Conservation (phyloP, 2,329 filamentous ascomycete genomes). For the Aphanocladium album region DNA sequence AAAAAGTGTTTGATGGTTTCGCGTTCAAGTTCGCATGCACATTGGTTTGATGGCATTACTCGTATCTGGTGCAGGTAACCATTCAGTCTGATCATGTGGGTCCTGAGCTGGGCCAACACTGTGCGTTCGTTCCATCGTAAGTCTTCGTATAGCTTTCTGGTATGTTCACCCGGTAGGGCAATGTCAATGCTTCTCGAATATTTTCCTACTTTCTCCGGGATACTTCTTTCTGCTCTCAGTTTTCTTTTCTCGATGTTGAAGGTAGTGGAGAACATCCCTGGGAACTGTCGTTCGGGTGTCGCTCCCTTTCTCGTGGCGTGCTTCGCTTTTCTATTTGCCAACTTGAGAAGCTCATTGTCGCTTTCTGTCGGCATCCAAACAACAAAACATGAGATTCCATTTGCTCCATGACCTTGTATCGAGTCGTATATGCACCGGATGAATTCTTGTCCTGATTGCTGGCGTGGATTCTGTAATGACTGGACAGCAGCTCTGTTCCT, state of each 20-base stretch:
- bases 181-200: slow-evolving; percentile 16
- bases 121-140: not conserved
- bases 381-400: not conserved
- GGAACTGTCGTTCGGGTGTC: not conserved
- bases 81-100: not conserved
- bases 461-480: slow-evolving; percentile 12
- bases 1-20: not conserved
- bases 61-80: not conserved
- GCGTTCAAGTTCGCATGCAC: not conserved
- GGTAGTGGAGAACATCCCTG: not conserved
- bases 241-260: not conserved
- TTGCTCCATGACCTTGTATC: not conserved
- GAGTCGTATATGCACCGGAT: not conserved
- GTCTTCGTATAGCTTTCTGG: slow-evolving; percentile 17
- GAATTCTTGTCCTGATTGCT: too few relatives aligned
- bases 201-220: slow-evolving; percentile 10
- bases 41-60: not conserved
- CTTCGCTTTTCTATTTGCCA: not conserved
- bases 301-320: not conserved
- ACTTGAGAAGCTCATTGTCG: not conserved
- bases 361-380: not conserved
- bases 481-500: slow-evolving; percentile 17
- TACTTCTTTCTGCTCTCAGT: not conserved
- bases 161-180: slow-evolving; percentile 17
- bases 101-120: not conserved